Evolutionary conservation across 495 filamentous ascomycete genomes (phyloP).

Genomic region (Tuber brumale): DNA sequence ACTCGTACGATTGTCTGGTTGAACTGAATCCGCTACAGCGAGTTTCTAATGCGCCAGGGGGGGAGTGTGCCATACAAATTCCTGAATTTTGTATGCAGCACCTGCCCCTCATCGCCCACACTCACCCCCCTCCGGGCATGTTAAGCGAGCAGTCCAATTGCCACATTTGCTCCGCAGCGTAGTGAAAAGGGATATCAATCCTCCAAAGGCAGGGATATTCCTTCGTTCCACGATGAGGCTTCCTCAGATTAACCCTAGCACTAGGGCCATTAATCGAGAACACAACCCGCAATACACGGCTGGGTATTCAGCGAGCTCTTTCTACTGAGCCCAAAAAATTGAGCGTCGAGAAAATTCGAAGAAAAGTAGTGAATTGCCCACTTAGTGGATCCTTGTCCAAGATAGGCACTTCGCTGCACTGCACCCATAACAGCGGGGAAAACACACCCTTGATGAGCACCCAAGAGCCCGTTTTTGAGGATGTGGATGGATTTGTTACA

Average conservation of each 20-base stretch:
- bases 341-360: neutral
- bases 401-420: neutral
- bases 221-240: neutral
- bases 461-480: neutral
- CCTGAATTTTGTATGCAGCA: too few species aligned
- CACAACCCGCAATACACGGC: neutral
- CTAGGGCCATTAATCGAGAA: neutral
- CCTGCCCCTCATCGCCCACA: too few species aligned
- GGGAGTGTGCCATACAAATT: too few species aligned
- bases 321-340: neutral
- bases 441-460: neutral
- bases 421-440: neutral
- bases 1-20: neutral
- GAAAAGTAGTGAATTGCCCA: neutral
- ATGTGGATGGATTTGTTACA: neutral
- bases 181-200: neutral
- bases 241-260: neutral
- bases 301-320: neutral
- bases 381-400: neutral
- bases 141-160: neutral
- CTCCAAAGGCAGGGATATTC: neutral
- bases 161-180: neutral
- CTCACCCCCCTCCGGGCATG: too few species aligned
- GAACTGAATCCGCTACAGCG: neutral
- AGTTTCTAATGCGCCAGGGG: neutral